Percentiles rank a stretch among this genome's conserved stretches.
Evolutionary conservation across 768 basidiomycete species (phyloP).

Genomic region (Leccinellum rugosiceps): DNA sequence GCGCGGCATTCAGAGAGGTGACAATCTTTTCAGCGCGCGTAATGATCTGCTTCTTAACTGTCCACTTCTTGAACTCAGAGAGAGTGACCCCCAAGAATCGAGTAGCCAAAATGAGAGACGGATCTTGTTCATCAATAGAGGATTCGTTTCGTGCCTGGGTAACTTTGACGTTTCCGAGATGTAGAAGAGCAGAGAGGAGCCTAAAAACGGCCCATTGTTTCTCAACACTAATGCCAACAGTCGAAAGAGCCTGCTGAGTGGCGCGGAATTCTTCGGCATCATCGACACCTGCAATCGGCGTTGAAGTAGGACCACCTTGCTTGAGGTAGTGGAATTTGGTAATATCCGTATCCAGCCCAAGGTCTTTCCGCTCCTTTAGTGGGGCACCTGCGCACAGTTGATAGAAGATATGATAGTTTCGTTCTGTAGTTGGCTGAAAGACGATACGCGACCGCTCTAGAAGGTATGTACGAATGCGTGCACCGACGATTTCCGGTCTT

Average conservation of each 20-base stretch:
- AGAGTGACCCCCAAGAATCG: conserved; percentile 87
- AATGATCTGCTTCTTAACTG: conserved; percentile 93
- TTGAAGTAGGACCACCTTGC: conserved; percentile 87
- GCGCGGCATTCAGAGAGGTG: conserved; percentile 76
- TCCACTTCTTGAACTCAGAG: conserved; percentile 98
- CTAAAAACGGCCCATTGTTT: conserved; percentile 98
- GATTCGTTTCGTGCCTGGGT: conserved; percentile 79
- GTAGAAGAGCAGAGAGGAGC: conserved; percentile 86
- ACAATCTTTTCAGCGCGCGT: conserved; percentile 96
- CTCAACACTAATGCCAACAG: conserved; percentile 96
- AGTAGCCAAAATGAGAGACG: conserved; percentile 76
- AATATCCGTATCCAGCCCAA: conserved; percentile 83
- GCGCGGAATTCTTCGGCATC: conserved; percentile 93
- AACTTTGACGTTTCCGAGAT: conserved; percentile 97
- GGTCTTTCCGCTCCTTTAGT: conserved; percentile 90
- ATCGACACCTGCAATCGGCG: conserved; percentile 89
- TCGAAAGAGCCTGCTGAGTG: conserved; percentile 93
- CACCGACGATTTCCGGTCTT: conserved; percentile 94
- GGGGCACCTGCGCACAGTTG: conserved; percentile 98
- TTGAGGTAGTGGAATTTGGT: conserved; percentile 89
- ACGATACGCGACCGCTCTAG: conserved; percentile 96
- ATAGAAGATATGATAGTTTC: conserved; percentile 99
- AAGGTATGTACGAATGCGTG: conserved; percentile 97
- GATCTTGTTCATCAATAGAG: conserved; percentile 76
- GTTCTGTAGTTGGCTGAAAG: conserved; percentile 93